Base-by-base conservation (phyloP, 2,329 filamentous ascomycete genomes). In the Incumbomyces delicatus region DNA sequence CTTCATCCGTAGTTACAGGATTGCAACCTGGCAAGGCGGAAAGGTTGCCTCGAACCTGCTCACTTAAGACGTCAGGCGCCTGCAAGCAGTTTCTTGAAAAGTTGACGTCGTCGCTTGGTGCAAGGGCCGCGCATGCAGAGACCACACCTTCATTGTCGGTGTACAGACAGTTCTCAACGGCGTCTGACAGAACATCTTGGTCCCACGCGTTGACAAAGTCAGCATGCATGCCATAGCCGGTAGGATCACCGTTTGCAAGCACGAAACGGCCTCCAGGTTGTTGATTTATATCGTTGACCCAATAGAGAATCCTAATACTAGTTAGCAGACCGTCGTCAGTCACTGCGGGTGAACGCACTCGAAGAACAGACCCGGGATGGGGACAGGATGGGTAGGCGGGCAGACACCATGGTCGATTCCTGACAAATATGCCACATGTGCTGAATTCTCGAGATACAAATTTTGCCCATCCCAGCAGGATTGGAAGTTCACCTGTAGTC, bases 391-490 rank as follows among this genome's bases (percentile, higher is more conserved):
- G 6, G 73, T 80, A 1, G 76, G 61, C 1, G 87, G 87, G 65
- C 88, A 95, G 29, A 70, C 71, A 30, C 88, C 87, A 53, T 78
- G 78, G 67, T 85, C 85, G 57, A 94, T 83, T 12, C 83, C 70
- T 55, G 78, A 75, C 1, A 87, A 85, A 63, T 88, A 95, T 2
- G 82, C 83, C 51, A 95, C 76, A 61, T 95, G 78, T 29, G 69
- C 72, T 65, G 78, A 74, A 57, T 81, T 69, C 0, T 56, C 27
- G 1, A 71, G 68, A 54, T 77, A 74, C 7, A 68, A 53, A 51
- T 82, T 74, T 56, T 78, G 74, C 43, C 86, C 85, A 57, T 92
- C 85, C 83, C 87, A 94, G 76, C 87, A 95, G 1, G 83, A 87
- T 0, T 87, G 86, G 67, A 95, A 94, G 75, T 87, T 86, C 50